Base-by-base conservation (phyloP, 1,284 basidiomycete species). In the Rhizopogon hawkerae region DNA sequence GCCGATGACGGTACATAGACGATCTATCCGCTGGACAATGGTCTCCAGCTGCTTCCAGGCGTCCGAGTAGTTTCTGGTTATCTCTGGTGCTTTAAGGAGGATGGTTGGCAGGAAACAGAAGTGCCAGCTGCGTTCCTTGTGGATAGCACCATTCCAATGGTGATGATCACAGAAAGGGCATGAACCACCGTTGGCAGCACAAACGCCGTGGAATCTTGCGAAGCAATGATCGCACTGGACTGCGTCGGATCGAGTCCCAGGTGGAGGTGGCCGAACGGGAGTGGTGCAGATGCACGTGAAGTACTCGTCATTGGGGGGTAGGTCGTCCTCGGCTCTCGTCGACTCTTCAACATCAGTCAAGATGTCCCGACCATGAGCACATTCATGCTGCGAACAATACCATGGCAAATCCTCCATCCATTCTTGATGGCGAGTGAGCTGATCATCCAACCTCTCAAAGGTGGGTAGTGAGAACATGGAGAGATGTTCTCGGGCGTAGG, bases 111-210 rank as follows among this genome's bases (percentile, higher is more conserved):
- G 74, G 64, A 79, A 86, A 61, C 78, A 84, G 67, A 85, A 89
- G 60, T 89, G 85, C 77, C 81, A 90, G 57, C 73, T 85, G 44
- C 88, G 79, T 52, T 85, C 78, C 63, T 88, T 89, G 62, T 80
- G 78, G 49, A 89, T 81, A 5, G 82, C 76, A 24, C 87, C 87
- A 57, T 90, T 87, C 87, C 87, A 90, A 57, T 90, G 88, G 55
- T 88, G 83, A 57, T 89, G 86, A 56, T 90, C 87, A 57, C 87
- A 90, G 71, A 90, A 90, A 0, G 88, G 87, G 61, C 87, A 90
- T 6, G 87, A 90, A 34, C 87, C 87, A n/a, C 87, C 87, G 56
- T 83, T 88, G 54, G 81, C 81, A 9, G 86, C 87, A 56, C 87
- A 90, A 49, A 81, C 74, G 14, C 85, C 87, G 56, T 90, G 87